phyloP scores from a whole-genome alignment of 2,329 filamentous ascomycete species.

The Stagonosporopsis chrysanthemi region DNA sequence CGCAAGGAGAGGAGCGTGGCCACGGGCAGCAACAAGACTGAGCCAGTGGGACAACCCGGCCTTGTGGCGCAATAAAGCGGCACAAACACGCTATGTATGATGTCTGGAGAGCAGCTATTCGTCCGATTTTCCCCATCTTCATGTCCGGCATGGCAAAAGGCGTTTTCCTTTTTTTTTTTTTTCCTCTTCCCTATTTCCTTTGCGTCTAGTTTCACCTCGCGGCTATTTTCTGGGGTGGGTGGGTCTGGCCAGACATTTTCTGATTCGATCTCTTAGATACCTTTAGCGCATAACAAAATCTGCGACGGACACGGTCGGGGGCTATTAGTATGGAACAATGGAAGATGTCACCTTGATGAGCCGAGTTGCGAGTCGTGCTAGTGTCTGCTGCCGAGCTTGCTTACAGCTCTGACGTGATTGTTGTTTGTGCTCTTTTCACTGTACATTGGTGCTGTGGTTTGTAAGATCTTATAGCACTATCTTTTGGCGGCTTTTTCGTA shows the following conservation, averaged over 20 bases:
- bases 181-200: background rate
- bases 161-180: slow-evolving; percentile 23
- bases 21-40: slow-evolving; percentile 19
- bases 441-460: background rate
- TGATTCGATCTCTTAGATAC: slow-evolving; percentile 44
- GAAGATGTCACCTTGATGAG: slow-evolving; percentile 19
- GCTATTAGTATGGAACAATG: slow-evolving; percentile 19
- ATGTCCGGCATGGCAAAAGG: slow-evolving; percentile 31
- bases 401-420: background rate
- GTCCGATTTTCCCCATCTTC: background rate
- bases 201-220: slow-evolving; percentile 5
- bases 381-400: slow-evolving; percentile 3
- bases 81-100: slow-evolving; percentile 17
- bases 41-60: slow-evolving; percentile 33
- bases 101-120: slow-evolving; percentile 4
- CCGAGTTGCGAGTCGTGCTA: slow-evolving; percentile 4
- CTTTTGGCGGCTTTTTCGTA: background rate
- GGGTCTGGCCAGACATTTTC: slow-evolving; percentile 21
- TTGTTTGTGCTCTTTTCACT: slow-evolving; percentile 6
- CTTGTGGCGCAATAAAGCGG: slow-evolving; percentile 34
- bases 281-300: slow-evolving; percentile 32
- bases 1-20: slow-evolving; percentile 27
- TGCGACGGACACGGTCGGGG: slow-evolving; percentile 8
- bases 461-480: background rate
- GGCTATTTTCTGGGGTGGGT: slow-evolving; percentile 11